Evolutionary conservation across 768 basidiomycete species (phyloP), one percentile per base, ranked within the genome.

Genomic region (Rossbeevera mucosa): DNA sequence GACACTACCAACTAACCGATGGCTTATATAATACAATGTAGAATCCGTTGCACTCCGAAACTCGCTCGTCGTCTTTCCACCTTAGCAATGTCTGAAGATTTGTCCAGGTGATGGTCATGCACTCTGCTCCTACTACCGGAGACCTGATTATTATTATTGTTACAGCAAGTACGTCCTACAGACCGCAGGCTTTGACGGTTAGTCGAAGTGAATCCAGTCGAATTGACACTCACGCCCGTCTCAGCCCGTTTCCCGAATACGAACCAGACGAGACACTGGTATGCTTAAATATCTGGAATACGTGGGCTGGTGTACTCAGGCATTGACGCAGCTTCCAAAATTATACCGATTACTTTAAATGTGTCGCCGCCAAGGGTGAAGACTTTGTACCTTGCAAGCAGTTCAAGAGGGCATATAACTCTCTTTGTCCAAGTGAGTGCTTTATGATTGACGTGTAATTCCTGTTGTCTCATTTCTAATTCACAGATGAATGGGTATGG

Each of bases 321-420:
- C 18, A 5, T 8, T 20, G 14, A n/a, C 25, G 40, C 60, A 91
- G 88, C 74, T 89, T 83, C 82, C 92, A 95, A 76, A 94, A 95
- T 77, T 98, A 94, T 72, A 88, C 89, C 55, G 96, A 99, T 74
- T 97, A 96, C 80, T 93, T 94, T 85, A 95, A 95, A 72, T 99
- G 96, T 72, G 74, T 97, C 62, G 72, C 88, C 62, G 94, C 94
- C 62, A 98, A 96, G 76, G 96, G 96, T 60, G 96, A 99, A 61
- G 96, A 97, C 54, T 98, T 85, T 69, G 84, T 86, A n/a, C 94
- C 96, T 2, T 98, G 96, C 86, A 93, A 93, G 76, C 94, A 96
- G 72, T 99, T 99, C 84, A 90, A 88, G 77, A 82, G 84, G 71
- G 91, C 91, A 25, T 99, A 93, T 79, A 81, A 92, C 77, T 93